A percentile compares a stretch with the other conserved stretches of the same genome.
phyloP scores from a whole-genome alignment of 345 rosid species.

The Sonneratia alba region DNA sequence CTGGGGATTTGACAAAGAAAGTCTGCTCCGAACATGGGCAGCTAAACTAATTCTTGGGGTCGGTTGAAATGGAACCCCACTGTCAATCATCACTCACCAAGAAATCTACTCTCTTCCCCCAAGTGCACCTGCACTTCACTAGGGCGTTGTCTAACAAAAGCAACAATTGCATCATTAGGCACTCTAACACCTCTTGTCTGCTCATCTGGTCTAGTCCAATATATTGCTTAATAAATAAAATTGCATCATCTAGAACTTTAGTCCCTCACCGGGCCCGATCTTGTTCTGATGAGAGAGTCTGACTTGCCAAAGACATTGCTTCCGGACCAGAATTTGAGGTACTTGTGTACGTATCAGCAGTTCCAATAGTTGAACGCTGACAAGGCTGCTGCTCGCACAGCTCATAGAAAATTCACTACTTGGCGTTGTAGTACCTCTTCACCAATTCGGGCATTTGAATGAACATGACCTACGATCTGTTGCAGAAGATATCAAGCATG shows the following conservation, averaged over 20 bases:
- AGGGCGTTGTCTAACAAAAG: background rate
- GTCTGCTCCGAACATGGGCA: background rate
- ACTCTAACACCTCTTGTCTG: background rate
- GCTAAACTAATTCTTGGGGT: background rate
- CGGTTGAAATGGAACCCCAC: slow-evolving; percentile 3
- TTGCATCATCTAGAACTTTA: too few species aligned
- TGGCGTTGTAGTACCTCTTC: slow-evolving; percentile 86
- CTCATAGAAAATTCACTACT: slow-evolving; percentile 60
- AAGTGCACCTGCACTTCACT: background rate
- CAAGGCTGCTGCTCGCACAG: slow-evolving; percentile 68
- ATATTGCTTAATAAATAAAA: too few species aligned
- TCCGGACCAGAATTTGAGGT: background rate
- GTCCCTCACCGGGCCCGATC: too few species aligned
- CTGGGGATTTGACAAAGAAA: too few species aligned
- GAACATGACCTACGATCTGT: slow-evolving; percentile 55
- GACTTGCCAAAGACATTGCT: background rate
- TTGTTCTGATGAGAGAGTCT: background rate
- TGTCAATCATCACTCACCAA: background rate
- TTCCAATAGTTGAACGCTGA: slow-evolving; percentile 56
- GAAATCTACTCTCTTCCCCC: background rate
- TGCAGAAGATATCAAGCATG: background rate
- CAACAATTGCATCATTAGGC: background rate
- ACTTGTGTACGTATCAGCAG: slow-evolving; percentile 42
- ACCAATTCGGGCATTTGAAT: slow-evolving; percentile 51
- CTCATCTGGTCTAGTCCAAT: background rate